Evolutionary conservation across 2,329 filamentous ascomycete species (phyloP), one percentile per base, ranked within the genome.

Genomic region (Diaporthe destruens): DNA sequence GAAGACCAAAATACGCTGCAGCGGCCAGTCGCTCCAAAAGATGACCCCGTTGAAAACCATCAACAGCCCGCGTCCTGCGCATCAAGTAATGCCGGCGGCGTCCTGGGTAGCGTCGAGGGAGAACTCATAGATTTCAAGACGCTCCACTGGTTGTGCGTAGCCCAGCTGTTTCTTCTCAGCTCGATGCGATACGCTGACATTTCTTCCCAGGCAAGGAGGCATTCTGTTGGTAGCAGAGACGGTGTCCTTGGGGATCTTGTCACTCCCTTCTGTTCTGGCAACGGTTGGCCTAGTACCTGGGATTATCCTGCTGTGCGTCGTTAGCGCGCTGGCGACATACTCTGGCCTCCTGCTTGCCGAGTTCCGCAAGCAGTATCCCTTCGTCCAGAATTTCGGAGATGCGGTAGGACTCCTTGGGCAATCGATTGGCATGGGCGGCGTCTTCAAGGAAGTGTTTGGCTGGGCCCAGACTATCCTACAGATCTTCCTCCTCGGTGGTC

Each of bases 401-500:
- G 88, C 87, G 6, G 88, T 87, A 14, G 81, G 85, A 49, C 80
- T 90, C 20, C 80, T 90, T 12, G 65, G 65, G 16, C 44, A 11
- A 12, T 56, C 65, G 1, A 54, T 68, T 34, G 65, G 65, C 20
- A 80, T 81, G 54, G 89, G 89, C 0, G 78, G 76, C n/a, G 79
- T 85, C 25, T 87, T 86, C 2, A 81, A 84, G 32, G 85, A 88
- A 74, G 74, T 90, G 44, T 81, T 88, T 61, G 87, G 86, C 11
- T 76, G 82, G 20, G 85, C 81, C 1, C 86, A 87, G 75, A 80
- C 85, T 9, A 77, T 90, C 20, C 86, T 90, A 75, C 80, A 90
- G 20, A 78, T 91, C 29, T 90, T 91, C 80, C 84, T 89, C 77
- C 88, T 90, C 84, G 87, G 85, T 6, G 88, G 87, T 49, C 89